phyloP scores from a whole-genome alignment of 306 rosid species.

The Vicia sativa region DNA sequence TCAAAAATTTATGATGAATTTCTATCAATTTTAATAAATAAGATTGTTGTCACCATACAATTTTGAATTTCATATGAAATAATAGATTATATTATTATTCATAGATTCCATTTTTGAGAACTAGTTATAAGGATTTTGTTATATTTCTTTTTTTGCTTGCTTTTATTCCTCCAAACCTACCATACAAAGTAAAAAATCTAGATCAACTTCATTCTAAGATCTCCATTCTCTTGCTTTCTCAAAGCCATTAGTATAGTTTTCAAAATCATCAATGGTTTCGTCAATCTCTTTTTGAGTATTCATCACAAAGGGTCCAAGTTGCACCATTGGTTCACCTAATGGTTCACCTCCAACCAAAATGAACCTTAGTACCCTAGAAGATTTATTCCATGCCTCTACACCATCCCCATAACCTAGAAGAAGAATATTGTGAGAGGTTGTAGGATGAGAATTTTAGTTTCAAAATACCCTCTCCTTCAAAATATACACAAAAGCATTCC shows the following conservation, averaged over 20 bases:
- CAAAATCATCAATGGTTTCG: constrained; percentile 86
- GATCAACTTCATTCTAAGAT: constrained; percentile 56
- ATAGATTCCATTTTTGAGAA: constrained; percentile 28
- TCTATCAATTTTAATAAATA: too few species aligned
- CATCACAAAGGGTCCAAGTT: constrained; percentile 98
- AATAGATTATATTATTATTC: background rate
- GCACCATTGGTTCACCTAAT: constrained; percentile 73
- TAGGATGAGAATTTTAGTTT: constrained; percentile 48
- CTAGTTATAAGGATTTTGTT: background rate
- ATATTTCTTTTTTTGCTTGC: constrained; percentile 18
- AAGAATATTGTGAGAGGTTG: constrained; percentile 69
- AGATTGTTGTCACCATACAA: too few species aligned
- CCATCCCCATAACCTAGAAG: constrained; percentile 85
- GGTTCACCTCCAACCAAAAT: constrained; percentile 89
- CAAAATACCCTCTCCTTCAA: constrained; percentile 91
- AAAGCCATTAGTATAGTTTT: constrained; percentile 79
- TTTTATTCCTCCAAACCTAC: background rate
- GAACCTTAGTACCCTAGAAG: constrained; percentile 68
- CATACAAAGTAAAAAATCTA: constrained; percentile 44
- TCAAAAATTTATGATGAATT: too few species aligned
- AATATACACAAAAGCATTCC: constrained; percentile 89
- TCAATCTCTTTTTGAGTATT: constrained; percentile 87
- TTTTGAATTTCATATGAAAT: too few species aligned
- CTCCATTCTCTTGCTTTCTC: constrained; percentile 96
- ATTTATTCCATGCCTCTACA: constrained; percentile 83